phyloP scores from a whole-genome alignment of 148 eudicot species.

The Arctostaphylos glauca region DNA sequence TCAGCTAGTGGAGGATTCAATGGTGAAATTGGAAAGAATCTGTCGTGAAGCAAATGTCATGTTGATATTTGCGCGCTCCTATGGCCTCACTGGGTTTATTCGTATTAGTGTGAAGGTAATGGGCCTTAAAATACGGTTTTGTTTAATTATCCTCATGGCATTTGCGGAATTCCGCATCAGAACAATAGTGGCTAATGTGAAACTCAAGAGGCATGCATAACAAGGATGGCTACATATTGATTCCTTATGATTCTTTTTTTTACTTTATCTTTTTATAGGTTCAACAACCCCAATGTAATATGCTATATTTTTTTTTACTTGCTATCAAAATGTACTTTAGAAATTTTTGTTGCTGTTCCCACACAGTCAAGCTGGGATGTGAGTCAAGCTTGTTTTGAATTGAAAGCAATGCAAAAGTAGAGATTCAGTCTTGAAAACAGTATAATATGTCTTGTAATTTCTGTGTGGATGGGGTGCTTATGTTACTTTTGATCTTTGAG shows the following conservation, averaged over 20 bases:
- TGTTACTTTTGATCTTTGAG: conserved; percentile 15
- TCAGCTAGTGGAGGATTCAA: conserved; percentile 81
- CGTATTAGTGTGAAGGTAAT: conserved; percentile 90
- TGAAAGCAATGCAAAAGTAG: neutral
- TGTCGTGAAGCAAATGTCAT: conserved; percentile 81
- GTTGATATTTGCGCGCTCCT: conserved; percentile 80
- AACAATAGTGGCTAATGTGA: neutral
- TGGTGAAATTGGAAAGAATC: conserved; percentile 83
- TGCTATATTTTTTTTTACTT: neutral
- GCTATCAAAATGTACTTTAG: neutral
- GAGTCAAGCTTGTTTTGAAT: neutral
- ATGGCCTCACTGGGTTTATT: conserved; percentile 90
- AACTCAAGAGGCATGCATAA: too few relatives aligned
- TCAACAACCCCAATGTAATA: neutral
- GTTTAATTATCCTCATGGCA: neutral
- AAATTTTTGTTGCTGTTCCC: neutral
- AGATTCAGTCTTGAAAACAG: neutral
- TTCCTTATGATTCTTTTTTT: neutral
- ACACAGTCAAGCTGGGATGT: neutral
- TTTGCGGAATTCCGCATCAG: neutral
- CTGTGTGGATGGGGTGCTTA: neutral
- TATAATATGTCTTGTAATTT: neutral
- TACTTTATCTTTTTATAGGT: neutral
- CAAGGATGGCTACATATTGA: neutral
- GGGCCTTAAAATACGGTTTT: neutral